Evolutionary conservation across 2,329 filamentous ascomycete species (phyloP), one percentile per base, ranked within the genome.

Genomic region (Talaromyces sp.): DNA sequence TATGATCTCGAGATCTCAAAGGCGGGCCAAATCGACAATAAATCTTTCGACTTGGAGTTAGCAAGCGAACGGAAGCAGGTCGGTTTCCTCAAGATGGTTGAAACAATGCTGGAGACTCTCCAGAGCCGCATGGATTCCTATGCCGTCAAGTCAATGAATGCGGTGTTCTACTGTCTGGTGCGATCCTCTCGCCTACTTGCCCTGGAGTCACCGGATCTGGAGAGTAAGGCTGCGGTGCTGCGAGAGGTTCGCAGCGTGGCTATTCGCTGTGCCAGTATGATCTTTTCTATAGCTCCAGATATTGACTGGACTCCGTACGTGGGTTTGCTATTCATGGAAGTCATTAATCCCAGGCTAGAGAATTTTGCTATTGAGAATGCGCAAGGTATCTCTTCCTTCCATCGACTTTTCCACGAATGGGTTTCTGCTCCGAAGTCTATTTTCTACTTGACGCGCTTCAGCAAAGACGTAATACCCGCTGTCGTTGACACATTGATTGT

Each of bases 31-130:
- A 66, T 84, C 6, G 74, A 81, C 2, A 78, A 83, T 52, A 76
- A 81, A 57, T 69, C 79, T 1, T 82, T 91, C 51, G 71, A 78
- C 1, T 74, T 80, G 28, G 83, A 89, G 45, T 62, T 88, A 11
- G 75, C 92, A 25, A 81, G 84, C 15, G 75, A 82, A 10, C 84
- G 92, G 66, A 94, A 92, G 72, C 93, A 97, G 72, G 83, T 94
- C 59, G 94, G 95, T 78, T 85, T 97, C 69, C 77, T 96, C 53
- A 96, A 95, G 69, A 94, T 97, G 90, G 81, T 94, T 52, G 87
- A 91, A 60, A 86, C 93, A 10, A 84, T 97, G 70, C 85, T 97
- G 60, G 88, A 88, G 58, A 91, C 94, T 55, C 82, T 97, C 36
- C 91, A 92, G 55, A 84, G 82, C 5, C 87, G 86, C 56, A 84